Conservation (phyloP, 179 eudicot species). For the Drosera spatulata region DNA sequence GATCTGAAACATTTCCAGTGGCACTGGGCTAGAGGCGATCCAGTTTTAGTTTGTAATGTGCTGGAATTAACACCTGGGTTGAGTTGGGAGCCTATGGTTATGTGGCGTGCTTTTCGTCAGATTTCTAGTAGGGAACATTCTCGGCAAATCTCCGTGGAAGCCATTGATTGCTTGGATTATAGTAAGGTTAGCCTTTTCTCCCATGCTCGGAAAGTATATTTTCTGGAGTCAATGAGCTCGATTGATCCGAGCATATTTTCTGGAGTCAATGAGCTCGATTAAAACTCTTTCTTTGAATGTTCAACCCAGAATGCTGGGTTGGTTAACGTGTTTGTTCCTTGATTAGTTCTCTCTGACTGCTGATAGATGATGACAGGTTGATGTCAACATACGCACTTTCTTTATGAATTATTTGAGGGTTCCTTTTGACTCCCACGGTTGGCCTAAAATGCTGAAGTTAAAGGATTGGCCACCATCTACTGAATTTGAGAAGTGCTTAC, state of each 20-base stretch:
- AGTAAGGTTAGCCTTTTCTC: no score
- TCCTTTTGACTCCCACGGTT: slow-evolving; percentile 16
- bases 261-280: no score
- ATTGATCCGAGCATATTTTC: no score
- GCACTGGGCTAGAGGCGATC: slow-evolving; percentile 85
- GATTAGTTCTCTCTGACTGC: no score
- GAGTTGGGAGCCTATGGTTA: slow-evolving; percentile 70
- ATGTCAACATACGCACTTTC: slow-evolving; percentile 44
- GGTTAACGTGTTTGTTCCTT: no score
- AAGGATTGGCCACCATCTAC: slow-evolving; percentile 78
- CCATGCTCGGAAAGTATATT: no score
- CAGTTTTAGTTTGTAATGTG: slow-evolving; percentile 58
- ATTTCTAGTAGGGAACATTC: slow-evolving; percentile 23
- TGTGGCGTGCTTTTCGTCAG: slow-evolving; percentile 45
- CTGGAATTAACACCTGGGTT: slow-evolving; percentile 59
- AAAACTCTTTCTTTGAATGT: no score
- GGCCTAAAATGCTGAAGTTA: slow-evolving; percentile 58
- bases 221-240: no score
- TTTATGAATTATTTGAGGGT: slow-evolving; percentile 45
- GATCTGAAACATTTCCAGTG: slow-evolving; percentile 51
- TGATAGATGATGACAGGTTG: slow-evolving; percentile 42
- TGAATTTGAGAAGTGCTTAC: slow-evolving; percentile 42
- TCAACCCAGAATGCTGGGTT: no score
- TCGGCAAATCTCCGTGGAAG: slow-evolving; percentile 29
- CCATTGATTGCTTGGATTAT: slow-evolving; percentile 53